Conservation (phyloP, 306 rosid genomes). For the Cucurbita argyrosperma region DNA sequence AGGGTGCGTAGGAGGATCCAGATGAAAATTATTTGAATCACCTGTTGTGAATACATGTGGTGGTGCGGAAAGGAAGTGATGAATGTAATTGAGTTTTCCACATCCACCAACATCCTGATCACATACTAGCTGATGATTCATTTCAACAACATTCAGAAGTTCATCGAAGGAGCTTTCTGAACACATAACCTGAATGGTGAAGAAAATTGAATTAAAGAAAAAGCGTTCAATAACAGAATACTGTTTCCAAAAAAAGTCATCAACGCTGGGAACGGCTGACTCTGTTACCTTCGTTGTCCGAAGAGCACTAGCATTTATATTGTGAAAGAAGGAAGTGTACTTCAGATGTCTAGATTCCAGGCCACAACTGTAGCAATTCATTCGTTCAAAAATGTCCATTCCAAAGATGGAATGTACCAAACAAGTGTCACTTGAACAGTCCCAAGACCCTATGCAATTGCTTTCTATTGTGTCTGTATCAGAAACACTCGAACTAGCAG, state of each 20-base stretch:
- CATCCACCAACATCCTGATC: constrained; percentile 76
- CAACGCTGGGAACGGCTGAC: constrained; percentile 1
- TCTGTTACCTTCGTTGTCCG: constrained; percentile 74
- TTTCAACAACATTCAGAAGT: constrained; percentile 73
- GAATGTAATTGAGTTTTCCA: constrained; percentile 79
- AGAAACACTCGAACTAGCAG: constrained; percentile 38
- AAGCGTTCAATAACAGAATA: constrained; percentile 7
- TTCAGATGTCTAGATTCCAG: constrained; percentile 73
- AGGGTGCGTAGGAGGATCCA: not conserved
- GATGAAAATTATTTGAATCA: constrained; percentile 10
- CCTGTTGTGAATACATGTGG: constrained; percentile 92
- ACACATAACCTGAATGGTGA: constrained; percentile 39
- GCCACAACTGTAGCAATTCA: constrained; percentile 76
- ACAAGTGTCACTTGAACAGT: constrained; percentile 64
- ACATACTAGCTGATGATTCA: constrained; percentile 87
- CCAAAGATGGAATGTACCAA: constrained; percentile 85
- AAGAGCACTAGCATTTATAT: constrained; percentile 86
- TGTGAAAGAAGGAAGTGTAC: constrained; percentile 92
- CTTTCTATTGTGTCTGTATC: constrained; percentile 57
- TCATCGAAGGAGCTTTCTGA: constrained; percentile 60
- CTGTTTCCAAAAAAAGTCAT: constrained; percentile 2
- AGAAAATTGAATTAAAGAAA: constrained; percentile 17
- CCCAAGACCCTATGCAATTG: constrained; percentile 59
- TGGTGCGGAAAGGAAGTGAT: constrained; percentile 70
- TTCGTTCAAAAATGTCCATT: constrained; percentile 76